These are phyloP conservation scores for Fusarium pseudocircinatum DNA, from an alignment of 2,329 filamentous ascomycete genomes.

Conservation along the genomic window DNA sequence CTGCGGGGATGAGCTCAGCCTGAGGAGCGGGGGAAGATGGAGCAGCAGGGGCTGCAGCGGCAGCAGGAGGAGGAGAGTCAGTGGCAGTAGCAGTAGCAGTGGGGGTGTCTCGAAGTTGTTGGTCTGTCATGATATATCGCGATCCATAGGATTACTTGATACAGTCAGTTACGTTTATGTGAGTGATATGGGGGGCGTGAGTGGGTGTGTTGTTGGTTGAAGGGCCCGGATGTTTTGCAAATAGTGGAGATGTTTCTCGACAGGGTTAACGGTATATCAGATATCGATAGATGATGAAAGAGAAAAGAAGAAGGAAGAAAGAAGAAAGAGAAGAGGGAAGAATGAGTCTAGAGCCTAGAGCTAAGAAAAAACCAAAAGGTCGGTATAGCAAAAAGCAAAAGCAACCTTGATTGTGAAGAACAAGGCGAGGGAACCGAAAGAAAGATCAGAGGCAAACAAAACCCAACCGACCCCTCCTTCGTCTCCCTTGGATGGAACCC, in stretches of 20 bases:
- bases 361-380: not conserved
- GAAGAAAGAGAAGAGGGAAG: not conserved
- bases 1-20: slow-evolving; percentile 34
- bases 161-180: not conserved
- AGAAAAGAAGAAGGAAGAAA: not conserved
- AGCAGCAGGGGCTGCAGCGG: not conserved
- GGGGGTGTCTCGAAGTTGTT: slow-evolving; percentile 19
- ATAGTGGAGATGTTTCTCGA: slow-evolving; percentile 1
- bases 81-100: slow-evolving; percentile 11
- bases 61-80: not conserved
- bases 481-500: not conserved
- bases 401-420: not conserved
- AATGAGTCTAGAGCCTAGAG: not conserved
- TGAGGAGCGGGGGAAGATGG: slow-evolving; percentile 21
- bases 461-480: not conserved
- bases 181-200: not conserved
- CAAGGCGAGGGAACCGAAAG: not conserved
- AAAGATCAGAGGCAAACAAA: not conserved
- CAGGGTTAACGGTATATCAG: not conserved
- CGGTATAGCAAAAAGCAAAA: slow-evolving; percentile 1
- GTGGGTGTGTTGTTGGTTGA: slow-evolving; percentile 1
- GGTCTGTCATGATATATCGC: slow-evolving; percentile 23
- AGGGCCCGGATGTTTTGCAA: not conserved
- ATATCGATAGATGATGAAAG: not conserved
- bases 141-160: not conserved